Conservation (phyloP, 2,329 filamentous ascomycete species). For the Pseudocercospora crystallina region DNA sequence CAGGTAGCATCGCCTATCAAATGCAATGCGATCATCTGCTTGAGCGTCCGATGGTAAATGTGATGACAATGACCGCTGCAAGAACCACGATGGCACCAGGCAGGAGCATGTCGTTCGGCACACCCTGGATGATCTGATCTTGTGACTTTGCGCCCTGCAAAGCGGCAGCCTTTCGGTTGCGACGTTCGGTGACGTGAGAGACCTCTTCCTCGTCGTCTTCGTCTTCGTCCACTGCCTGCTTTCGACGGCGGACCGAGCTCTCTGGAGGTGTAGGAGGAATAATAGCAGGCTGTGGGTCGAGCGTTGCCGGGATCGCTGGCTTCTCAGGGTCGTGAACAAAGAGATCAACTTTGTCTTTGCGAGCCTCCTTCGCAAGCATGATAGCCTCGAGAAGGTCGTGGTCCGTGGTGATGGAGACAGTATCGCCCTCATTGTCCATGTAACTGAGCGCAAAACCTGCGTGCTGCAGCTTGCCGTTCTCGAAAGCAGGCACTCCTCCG, state of each 20-base stretch:
- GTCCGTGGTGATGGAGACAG: conserved; percentile 94
- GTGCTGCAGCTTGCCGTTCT: conserved; percentile 73
- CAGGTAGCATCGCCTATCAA: not conserved
- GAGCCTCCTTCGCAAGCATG: conserved; percentile 71
- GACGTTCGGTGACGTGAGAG: conserved; percentile 34
- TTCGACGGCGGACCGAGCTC: conserved; percentile 48
- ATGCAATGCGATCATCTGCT: conserved; percentile 24
- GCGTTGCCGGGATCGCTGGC: conserved; percentile 69
- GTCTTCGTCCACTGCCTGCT: conserved; percentile 52
- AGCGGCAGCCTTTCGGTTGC: conserved; percentile 23
- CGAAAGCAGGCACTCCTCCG: conserved; percentile 74
- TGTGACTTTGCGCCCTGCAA: conserved; percentile 54
- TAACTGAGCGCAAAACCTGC: conserved; percentile 91
- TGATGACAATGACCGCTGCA: conserved; percentile 87
- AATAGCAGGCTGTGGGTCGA: conserved; percentile 59
- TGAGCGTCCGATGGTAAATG: conserved; percentile 69
- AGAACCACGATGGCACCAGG: conserved; percentile 94
- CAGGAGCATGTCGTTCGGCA: conserved; percentile 89
- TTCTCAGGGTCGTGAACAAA: conserved; percentile 94
- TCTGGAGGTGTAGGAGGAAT: conserved; percentile 53
- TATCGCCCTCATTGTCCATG: conserved; percentile 93
- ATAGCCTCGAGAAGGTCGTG: conserved; percentile 91
- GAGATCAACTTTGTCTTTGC: conserved; percentile 90
- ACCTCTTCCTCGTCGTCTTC: conserved; percentile 54
- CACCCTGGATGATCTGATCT: conserved; percentile 81